Evolutionary conservation across 2,329 filamentous ascomycete species (phyloP), one percentile per base, ranked within the genome.

Genomic region (Ophiosphaerella korrae): DNA sequence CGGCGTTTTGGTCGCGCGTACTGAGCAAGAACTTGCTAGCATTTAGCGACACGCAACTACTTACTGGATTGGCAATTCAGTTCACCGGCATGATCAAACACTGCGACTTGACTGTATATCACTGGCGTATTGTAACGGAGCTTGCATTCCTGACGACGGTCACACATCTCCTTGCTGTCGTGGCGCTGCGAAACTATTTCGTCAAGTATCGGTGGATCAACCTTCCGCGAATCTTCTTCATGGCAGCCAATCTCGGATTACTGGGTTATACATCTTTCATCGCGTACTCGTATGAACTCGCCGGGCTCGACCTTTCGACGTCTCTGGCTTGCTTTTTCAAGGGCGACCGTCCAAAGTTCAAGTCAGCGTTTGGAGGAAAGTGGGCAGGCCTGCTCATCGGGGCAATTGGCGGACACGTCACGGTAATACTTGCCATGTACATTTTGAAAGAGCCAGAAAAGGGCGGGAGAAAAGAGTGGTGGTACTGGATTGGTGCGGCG

Each of bases 171-270:
- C 52, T 71, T 3, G 59, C 65, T 2, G 58, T 71, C 2, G 57
- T 71, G 12, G 57, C 62, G 0, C 55, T 71, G 2, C 53, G 66
- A 3, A 56, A 71, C 32, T 71, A 69, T 48, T 71, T 71, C 37
- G 67, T 71, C 7, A 61, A 63, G 21, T 58, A 71, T 43, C 55
- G 50, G 21, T 71, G 67, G 67, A 67, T 69, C 43, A 69, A 69
- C 24, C 45, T 71, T 3, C 67, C 67, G 2, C 61, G 67, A 2
- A 63, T 71, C 26, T 60, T 68, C 55, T 68, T 68, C 50, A 71
- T 71, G 67, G 33, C 67, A 13, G 61, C 50, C 5, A 71, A 71
- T 29, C 60, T 71, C 5, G 67, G 44, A 1, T 33, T 70, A 0
- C 48, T 70, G 1, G 64, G 66, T 0, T 70, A 70, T 44, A 70